A percentile compares a stretch with the other conserved stretches of the same genome.
Evolutionary conservation across 495 filamentous ascomycete species (phyloP).

Genomic region (Baudoinia panamericana): DNA sequence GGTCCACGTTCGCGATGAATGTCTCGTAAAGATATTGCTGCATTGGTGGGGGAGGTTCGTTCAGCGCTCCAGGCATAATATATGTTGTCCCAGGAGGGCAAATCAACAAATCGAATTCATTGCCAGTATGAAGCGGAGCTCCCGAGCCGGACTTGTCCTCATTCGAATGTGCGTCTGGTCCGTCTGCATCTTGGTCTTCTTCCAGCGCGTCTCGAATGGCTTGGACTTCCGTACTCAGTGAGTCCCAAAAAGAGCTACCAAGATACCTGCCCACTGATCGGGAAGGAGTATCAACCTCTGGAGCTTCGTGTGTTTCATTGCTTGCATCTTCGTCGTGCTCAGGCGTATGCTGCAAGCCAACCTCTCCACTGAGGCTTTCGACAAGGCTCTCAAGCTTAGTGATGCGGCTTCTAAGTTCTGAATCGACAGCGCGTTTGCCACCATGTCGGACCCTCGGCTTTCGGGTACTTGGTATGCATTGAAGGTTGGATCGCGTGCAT

Average conservation of each 20-base stretch:
- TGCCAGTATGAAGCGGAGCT: not conserved
- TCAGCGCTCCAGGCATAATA: conserved; percentile 17
- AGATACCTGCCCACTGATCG: conserved; percentile 13
- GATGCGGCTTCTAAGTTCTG: conserved; percentile 15
- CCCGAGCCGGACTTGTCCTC: not conserved
- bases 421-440: conserved; percentile 15
- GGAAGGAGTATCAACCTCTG: not conserved
- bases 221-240: conserved; percentile 15
- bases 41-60: conserved; percentile 7
- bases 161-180: not conserved
- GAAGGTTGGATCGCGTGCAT: conserved; percentile 12
- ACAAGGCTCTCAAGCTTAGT: conserved; percentile 18
- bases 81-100: conserved; percentile 14
- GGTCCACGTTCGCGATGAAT: conserved; percentile 13
- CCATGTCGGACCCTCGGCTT: conserved; percentile 16
- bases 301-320: no score
- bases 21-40: conserved; percentile 1
- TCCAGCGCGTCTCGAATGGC: conserved; percentile 18
- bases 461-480: conserved; percentile 12
- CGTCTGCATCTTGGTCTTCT: conserved; percentile 6
- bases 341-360: not conserved
- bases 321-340: not conserved
- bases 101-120: conserved; percentile 15
- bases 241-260: conserved; percentile 14
- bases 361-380: conserved; percentile 17